phyloP scores from a whole-genome alignment of 2,329 filamentous ascomycete species.

The Phaeophleospora eucalypticola region DNA sequence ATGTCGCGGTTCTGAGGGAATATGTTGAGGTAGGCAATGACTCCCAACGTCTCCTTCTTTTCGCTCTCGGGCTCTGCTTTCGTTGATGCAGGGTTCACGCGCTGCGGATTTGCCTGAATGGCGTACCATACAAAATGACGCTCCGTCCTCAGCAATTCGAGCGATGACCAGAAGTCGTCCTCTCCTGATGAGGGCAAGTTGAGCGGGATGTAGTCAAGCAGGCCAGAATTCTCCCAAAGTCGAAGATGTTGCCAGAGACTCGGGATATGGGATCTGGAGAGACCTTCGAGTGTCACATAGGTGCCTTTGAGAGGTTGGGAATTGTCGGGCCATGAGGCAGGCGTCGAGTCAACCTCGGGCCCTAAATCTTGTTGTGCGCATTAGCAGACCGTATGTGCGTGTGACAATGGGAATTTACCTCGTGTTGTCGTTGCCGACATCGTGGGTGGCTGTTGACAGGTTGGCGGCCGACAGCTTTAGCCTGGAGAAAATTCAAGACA shows the following conservation, averaged over 20 bases:
- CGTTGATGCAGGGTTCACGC: slow-evolving; percentile 1
- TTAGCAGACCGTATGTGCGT: too few species aligned
- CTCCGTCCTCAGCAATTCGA: slow-evolving; percentile 7
- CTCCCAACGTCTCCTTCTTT: slow-evolving; percentile 39
- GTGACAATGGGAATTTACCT: too few species aligned
- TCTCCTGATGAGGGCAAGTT: slow-evolving; percentile 27
- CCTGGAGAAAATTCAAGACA: too few species aligned
- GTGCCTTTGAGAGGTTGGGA: slow-evolving; percentile 6
- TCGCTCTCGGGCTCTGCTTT: not conserved
- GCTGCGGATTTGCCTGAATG: slow-evolving; percentile 36
- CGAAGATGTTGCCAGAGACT: slow-evolving; percentile 14
- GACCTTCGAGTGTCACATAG: slow-evolving; percentile 16
- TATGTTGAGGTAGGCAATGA: slow-evolving; percentile 45
- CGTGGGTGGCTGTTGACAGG: too few species aligned
- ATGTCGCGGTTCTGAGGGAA: slow-evolving; percentile 47
- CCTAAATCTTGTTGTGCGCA: slow-evolving; percentile 4
- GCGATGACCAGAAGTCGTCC: slow-evolving; percentile 11
- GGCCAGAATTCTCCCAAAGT: slow-evolving; percentile 6
- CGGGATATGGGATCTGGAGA: slow-evolving; percentile 11
- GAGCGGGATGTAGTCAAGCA: slow-evolving; percentile 43
- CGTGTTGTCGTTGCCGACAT: too few species aligned
- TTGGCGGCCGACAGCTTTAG: too few species aligned
- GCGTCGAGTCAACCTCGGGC: slow-evolving; percentile 1
- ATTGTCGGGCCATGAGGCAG: slow-evolving; percentile 5
- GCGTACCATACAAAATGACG: slow-evolving; percentile 39